Evolutionary conservation across 768 basidiomycete genomes (phyloP), one percentile per base, ranked within the genome.

Genomic region (Arthromyces matolae): DNA sequence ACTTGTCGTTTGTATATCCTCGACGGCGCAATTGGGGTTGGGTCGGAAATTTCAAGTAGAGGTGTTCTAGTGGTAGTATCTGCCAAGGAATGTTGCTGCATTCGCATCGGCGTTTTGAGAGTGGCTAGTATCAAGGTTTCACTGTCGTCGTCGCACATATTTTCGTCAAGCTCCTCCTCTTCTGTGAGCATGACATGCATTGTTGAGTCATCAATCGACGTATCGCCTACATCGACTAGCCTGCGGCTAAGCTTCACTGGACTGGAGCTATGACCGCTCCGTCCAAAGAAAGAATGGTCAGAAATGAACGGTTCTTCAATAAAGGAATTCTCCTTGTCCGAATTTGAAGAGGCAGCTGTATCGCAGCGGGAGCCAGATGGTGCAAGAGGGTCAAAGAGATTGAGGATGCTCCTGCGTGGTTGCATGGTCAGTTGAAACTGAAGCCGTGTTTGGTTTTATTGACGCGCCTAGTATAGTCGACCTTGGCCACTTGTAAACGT

Each of bases 361-460:
- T 60, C 54, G 45, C 63, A 57, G 42, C 33, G 31, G 16, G 54
- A 51, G 6, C 27, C 32, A 13, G 50, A 32, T 3, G 52, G 50
- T n/a, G 66, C 50, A 27, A 80, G 70, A 20, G 78, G 78, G 64
- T 80, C 78, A 55, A 80, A 80, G 29, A 78, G 70, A 13, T 65
- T 59, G 34, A 80, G 72, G 32, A 80, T 53, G 54, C 77, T 79
- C 12, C 61, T 62, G 47, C 77, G 65, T 20, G 78, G 77, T 43
- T 70, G 68, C 51, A 57, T 63, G 42, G 64, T 49, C 36, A 54
- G 61, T 63, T 70, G 65, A 54, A 51, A 52, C 22, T 51, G 41
- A 55, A 55, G 41, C 35, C 47, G 40, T 73, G 56, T 75, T 75
- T 75, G 67, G 51, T 18, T 42, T 13, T 71, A 62, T 70, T 69